phyloP scores from a whole-genome alignment of 345 rosid genomes.

The Eucalyptus curtisii region DNA sequence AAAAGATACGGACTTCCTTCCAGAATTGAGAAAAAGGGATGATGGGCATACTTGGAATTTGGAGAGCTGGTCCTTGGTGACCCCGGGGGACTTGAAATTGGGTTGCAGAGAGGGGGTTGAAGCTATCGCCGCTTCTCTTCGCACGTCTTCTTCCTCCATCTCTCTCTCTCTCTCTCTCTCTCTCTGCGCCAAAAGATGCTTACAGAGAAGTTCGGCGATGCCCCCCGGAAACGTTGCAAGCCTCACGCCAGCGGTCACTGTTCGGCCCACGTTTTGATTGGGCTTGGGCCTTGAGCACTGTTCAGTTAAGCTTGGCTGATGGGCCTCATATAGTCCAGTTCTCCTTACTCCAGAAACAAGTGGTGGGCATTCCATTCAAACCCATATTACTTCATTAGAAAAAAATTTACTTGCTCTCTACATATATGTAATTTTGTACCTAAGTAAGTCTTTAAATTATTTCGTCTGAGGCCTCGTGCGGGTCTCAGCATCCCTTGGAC shows the following conservation, averaged over 20 bases:
- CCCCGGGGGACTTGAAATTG: not conserved
- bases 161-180: not conserved
- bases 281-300: not conserved
- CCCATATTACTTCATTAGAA: not conserved
- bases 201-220: not conserved
- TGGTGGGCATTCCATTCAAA: not conserved
- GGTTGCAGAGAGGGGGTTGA: not conserved
- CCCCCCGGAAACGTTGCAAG: fast-evolving
- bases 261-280: not conserved
- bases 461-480: too few relatives aligned
- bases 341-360: not conserved
- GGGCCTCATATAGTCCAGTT: not conserved
- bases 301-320: not conserved
- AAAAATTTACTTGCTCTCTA: not conserved
- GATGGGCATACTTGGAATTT: not conserved
- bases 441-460: too few relatives aligned
- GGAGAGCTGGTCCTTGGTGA: not conserved
- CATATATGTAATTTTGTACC: not conserved
- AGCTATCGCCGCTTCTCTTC: constrained; percentile 6
- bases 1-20: not conserved
- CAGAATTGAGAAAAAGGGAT: not conserved
- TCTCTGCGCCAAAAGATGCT: not conserved
- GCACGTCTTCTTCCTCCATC: constrained; percentile 4
- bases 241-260: not conserved
- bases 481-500: too few relatives aligned